Conservation (phyloP, 768 basidiomycete species). For the Candolleomyces aberdarensis region DNA sequence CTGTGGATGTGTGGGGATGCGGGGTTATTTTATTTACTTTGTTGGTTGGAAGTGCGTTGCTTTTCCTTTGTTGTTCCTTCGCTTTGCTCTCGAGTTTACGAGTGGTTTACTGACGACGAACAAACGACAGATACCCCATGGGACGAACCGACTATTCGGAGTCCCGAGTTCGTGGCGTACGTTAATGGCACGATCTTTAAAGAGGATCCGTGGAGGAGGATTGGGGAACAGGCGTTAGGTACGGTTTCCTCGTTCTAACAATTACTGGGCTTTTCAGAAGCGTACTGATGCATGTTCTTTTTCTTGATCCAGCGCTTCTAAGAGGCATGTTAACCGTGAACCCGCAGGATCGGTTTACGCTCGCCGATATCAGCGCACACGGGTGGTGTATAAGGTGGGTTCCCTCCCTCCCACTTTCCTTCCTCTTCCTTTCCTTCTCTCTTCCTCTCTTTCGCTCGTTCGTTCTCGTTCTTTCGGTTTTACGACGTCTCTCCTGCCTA, state of each 20-base stretch:
- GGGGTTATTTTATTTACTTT: slow-evolving; percentile 94
- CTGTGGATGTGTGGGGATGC: slow-evolving; percentile 94
- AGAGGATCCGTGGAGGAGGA: slow-evolving; percentile 76
- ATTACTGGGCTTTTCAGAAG: no score
- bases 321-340: slow-evolving; percentile 71
- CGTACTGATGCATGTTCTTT: not conserved
- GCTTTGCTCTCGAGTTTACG: not conserved
- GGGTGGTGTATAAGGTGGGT: slow-evolving; percentile 56
- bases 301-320: slow-evolving; percentile 57
- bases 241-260: slow-evolving; percentile 21
- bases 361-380: slow-evolving; percentile 49
- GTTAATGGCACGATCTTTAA: slow-evolving; percentile 68
- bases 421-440: no score
- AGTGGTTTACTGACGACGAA: not conserved
- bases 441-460: no score
- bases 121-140: slow-evolving; percentile 81
- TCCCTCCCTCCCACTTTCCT: no score
- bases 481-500: no score
- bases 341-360: slow-evolving; percentile 61
- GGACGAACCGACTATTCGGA: slow-evolving; percentile 86
- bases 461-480: no score
- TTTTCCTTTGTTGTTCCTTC: not conserved
- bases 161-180: slow-evolving; percentile 79
- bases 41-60: slow-evolving; percentile 77
- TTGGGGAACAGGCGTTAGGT: slow-evolving; percentile 62